A percentile compares a stretch with the other conserved stretches of the same genome.
phyloP scores from a whole-genome alignment of 176 grass and related monocot species.

The Zoysia pacifica region DNA sequence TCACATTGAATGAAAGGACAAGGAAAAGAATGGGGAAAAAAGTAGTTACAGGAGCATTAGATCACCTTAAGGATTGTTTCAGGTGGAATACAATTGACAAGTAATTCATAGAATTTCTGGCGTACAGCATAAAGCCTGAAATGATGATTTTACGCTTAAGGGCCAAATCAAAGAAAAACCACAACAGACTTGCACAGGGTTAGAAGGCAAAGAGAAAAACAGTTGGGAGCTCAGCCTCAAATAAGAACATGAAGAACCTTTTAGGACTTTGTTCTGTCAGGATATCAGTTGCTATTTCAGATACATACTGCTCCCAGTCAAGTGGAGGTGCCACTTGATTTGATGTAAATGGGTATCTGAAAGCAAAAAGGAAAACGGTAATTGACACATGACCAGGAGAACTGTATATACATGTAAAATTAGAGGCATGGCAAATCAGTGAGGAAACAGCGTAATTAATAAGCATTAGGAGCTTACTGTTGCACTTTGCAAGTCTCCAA shows the following conservation, averaged over 20 bases:
- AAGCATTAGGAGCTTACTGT: constrained; percentile 57
- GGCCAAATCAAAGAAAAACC: constrained; percentile 11
- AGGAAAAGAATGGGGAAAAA: constrained; percentile 9
- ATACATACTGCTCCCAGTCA: constrained; percentile 97
- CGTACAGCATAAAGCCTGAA: constrained; percentile 83
- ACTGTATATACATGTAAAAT: neutral
- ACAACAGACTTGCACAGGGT: neutral
- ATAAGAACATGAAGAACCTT: constrained; percentile 53
- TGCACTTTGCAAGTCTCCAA: constrained; percentile 96
- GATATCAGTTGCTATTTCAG: constrained; percentile 88
- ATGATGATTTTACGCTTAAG: constrained; percentile 27
- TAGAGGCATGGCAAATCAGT: neutral
- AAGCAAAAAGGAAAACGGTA: constrained; percentile 25
- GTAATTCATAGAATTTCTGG: constrained; percentile 95
- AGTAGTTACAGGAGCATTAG: constrained; percentile 27
- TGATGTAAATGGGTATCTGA: constrained; percentile 83
- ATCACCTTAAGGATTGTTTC: constrained; percentile 93
- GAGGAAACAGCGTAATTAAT: constrained; percentile 7
- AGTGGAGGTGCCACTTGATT: constrained; percentile 82
- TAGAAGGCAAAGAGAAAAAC: neutral
- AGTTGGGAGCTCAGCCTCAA: neutral
- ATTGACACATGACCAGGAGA: neutral
- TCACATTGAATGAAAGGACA: neutral
- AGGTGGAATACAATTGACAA: constrained; percentile 96
- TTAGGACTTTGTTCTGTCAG: constrained; percentile 97